phyloP scores from a whole-genome alignment of 441 rosid genomes.

The Erysimum cheiri region DNA sequence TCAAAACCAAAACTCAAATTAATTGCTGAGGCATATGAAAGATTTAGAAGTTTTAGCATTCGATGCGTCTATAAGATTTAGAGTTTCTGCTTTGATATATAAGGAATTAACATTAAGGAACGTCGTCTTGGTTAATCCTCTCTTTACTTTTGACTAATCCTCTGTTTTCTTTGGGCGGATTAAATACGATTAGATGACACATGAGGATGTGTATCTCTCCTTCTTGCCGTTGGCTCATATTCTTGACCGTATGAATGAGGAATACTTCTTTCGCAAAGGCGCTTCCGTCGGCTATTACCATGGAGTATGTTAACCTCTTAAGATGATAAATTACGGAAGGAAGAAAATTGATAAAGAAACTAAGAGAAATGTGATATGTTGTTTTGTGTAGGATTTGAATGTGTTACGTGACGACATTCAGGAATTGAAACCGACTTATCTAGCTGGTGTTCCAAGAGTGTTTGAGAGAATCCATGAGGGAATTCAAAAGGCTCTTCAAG shows the following conservation, averaged over 20 bases:
- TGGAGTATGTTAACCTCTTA: constrained; percentile 64
- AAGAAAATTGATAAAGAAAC: not conserved
- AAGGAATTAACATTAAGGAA: not conserved
- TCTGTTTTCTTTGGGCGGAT: constrained; percentile 20
- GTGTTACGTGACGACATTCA: constrained; percentile 79
- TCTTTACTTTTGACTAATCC: constrained; percentile 6
- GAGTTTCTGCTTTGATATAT: too few species aligned
- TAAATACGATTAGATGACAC: constrained; percentile 70
- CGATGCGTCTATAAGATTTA: too few species aligned
- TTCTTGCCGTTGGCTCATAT: constrained; percentile 96
- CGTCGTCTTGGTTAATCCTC: not conserved
- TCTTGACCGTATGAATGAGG: constrained; percentile 87
- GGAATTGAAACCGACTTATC: constrained; percentile 86
- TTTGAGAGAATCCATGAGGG: constrained; percentile 90
- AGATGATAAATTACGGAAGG: not conserved
- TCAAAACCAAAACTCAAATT: not conserved
- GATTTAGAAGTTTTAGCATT: not conserved
- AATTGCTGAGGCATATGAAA: not conserved
- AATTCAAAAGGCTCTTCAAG: constrained; percentile 64
- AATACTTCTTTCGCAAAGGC: constrained; percentile 82
- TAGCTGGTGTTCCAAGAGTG: constrained; percentile 96
- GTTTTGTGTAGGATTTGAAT: constrained; percentile 69
- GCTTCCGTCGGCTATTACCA: constrained; percentile 98
- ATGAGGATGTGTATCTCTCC: constrained; percentile 84
- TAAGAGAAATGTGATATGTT: not conserved